Evolutionary conservation across 2,329 filamentous ascomycete species (phyloP), one percentile per base, ranked within the genome.

Genomic region (Hortaea sp.): DNA sequence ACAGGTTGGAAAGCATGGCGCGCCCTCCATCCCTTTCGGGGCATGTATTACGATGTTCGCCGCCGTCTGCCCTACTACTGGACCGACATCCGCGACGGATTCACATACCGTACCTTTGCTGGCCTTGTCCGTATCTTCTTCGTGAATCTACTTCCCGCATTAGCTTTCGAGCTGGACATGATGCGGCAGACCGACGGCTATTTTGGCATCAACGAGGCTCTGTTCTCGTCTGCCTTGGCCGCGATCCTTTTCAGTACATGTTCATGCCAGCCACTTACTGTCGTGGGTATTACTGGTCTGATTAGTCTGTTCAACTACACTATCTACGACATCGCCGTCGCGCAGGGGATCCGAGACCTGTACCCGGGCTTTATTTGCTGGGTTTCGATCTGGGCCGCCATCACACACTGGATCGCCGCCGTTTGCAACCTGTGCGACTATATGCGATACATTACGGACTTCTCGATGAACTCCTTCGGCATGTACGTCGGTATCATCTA

Each of bases 91-190:
- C 64, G 55, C 2, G 76, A 79, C 60, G 75, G 73, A 5, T 70
- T 71, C 51, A 75, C 70, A 5, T 79, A 79, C 53, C 65, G 75
- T 11, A 74, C 71, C 3, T 62, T 78, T 37, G 73, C 75, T 5
- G 75, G 71, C 48, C 77, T 71, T 0, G 63, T 79, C 7, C 72
- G 74, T 2, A 79, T 79, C 64, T 78, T 78, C 60, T 79, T 79
- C 60, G 73, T 78, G 54, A 75, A 76, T 49, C 64, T 80, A 1
- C 66, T 80, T 4, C 77, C 77, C 4, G 77, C 77, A 0, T 65
- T 80, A 3, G 77, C 77, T 2, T 80, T 77, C 52, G 72, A 73
- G 2, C 63, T 79, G 12, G 76, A 80, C 56, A 79, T 79, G 74
- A 69, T 72, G 45, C 69, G 75, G 5, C 67, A 72, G 11, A 79